phyloP scores from a whole-genome alignment of 1,284 basidiomycete species.

The Quambalaria eucalypti region DNA sequence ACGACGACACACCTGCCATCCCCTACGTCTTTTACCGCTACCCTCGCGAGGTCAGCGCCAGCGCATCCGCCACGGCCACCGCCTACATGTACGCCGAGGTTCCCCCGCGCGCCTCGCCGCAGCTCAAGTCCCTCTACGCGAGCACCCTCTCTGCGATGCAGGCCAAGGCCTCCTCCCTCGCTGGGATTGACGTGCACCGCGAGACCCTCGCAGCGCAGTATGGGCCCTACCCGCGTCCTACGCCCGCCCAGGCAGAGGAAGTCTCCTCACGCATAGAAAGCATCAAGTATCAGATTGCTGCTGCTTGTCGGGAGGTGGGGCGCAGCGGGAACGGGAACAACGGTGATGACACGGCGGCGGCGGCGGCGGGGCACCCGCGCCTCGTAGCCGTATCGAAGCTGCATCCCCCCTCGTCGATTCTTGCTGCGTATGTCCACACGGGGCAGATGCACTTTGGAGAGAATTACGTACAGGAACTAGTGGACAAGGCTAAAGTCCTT shows the following conservation, averaged over 20 bases:
- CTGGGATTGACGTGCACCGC: neutral
- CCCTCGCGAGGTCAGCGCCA: neutral
- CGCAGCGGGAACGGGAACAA: neutral
- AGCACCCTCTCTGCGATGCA: neutral
- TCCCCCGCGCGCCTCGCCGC: neutral
- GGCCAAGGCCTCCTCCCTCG: neutral
- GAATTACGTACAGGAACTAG: slow-evolving; percentile 91
- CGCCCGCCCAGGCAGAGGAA: neutral
- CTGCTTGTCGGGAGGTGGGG: neutral
- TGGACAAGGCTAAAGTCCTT: slow-evolving; percentile 56
- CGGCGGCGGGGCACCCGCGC: no score
- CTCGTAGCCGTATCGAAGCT: slow-evolving; percentile 90
- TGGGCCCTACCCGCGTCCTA: neutral
- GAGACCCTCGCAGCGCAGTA: neutral
- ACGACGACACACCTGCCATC: no score
- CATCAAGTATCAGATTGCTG: neutral
- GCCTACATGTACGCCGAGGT: neutral
- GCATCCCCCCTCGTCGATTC: slow-evolving; percentile 78
- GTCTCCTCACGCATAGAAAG: neutral
- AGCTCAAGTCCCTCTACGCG: neutral
- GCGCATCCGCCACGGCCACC: neutral
- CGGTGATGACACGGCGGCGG: neutral
- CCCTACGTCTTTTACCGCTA: neutral
- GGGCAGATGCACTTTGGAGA: slow-evolving; percentile 90
- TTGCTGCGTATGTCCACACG: slow-evolving; percentile 50